Base-by-base conservation (phyloP, 2,329 filamentous ascomycete genomes). In the Boeremia exigua region DNA sequence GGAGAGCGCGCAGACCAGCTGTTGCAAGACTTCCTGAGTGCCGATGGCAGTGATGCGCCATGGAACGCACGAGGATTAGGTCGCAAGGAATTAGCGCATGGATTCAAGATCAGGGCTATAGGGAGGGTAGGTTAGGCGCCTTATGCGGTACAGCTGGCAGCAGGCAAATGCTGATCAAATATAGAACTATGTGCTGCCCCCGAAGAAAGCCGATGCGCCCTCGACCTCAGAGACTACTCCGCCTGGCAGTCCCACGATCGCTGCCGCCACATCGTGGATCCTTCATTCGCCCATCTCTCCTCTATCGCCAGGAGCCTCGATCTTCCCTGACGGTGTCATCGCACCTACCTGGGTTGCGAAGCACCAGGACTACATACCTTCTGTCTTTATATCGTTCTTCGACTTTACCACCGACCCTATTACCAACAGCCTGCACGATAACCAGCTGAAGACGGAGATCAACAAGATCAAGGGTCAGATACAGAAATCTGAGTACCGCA, bases 211-310 rank as follows among this genome's bases (percentile, higher is more conserved):
- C 60, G 80, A 83, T 54, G 84, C 84, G 42, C 82, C 85, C 32
- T 77, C 81, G n/a, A 75, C 77, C 39, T 82, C 81, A 45, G 78
- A 79, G 38, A 71, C 80, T 47, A 80, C 79, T 45, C 70, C 83
- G 83, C 55, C 87, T 11, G 59, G 66, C 25, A 73, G 86, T 59
- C 82, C 82, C 65, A 84, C 84, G 32, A 79, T 77, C 57, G 78
- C 82, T 50, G 77, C 82, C 66, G 71, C 67, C 34, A 67, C 68
- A 14, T 71, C 70, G 43, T 78, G 76, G 56, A 79, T 87, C n/a
- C 79, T 96, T 4, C 94, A 98, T 75, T 98, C 95, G 11, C 91
- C 93, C 1, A 87, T 96, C 63, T 98, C 95, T 2, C 95, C 94
- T 0, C 82, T 98, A 28, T 95, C 90, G 34, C 92, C 93, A 3